phyloP scores from a whole-genome alignment of 192 early-diverging fungal genomes.

The Pilobolus umbonatus region DNA sequence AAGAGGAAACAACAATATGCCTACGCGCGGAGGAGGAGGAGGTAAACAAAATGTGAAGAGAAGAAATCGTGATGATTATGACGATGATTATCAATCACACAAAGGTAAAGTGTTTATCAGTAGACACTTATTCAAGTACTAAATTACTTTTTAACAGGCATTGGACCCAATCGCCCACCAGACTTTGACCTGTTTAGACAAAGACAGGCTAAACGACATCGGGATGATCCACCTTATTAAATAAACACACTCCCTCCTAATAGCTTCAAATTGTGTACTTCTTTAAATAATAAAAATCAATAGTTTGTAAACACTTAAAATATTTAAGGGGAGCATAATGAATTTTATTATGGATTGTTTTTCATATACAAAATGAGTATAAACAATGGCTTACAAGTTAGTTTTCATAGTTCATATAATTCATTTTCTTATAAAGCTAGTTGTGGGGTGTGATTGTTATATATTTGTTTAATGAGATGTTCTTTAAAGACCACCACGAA shows the following conservation, averaged over 20 bases:
- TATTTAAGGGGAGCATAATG: background rate
- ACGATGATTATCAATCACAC: slow-evolving; percentile 34
- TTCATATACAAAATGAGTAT: background rate
- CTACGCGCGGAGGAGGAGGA: slow-evolving; percentile 9
- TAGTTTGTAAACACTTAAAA: slow-evolving; percentile 1
- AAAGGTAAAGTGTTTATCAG: slow-evolving; percentile 6
- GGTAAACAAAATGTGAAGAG: slow-evolving; percentile 35
- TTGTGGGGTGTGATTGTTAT: background rate
- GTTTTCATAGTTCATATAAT: no score
- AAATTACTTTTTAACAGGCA: slow-evolving; percentile 20
- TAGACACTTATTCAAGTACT: no score
- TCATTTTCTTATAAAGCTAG: background rate
- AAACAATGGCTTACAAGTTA: background rate
- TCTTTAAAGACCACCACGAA: slow-evolving; percentile 45
- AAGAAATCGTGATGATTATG: slow-evolving; percentile 40
- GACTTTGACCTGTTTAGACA: slow-evolving; percentile 51
- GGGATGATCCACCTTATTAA: slow-evolving; percentile 32
- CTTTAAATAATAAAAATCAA: background rate
- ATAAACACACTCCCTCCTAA: background rate
- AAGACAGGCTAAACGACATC: slow-evolving; percentile 38
- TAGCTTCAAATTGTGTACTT: background rate
- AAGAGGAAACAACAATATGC: slow-evolving; percentile 29
- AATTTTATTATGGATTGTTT: background rate
- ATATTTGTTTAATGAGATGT: background rate
- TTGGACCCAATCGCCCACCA: slow-evolving; percentile 51